Conservation (phyloP, 805 yeast species). For the Jamesozyma lodderae region DNA sequence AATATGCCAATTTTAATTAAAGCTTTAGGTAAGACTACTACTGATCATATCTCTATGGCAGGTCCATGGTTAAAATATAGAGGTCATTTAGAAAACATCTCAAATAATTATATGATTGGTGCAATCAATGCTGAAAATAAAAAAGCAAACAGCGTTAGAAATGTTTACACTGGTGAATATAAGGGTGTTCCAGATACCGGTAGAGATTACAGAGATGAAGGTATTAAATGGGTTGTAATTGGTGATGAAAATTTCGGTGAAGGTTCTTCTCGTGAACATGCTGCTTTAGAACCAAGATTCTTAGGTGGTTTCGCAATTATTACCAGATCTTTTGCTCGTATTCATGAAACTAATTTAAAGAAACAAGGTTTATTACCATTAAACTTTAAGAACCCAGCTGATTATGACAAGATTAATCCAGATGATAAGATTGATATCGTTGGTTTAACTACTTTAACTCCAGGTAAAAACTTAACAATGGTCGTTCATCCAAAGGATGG, state of each 20-base stretch:
- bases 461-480: constrained; percentile 83
- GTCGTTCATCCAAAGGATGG: constrained; percentile 69
- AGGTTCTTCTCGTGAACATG: constrained; percentile 99
- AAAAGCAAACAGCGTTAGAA: constrained; percentile 85
- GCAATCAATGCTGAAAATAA: constrained; percentile 95
- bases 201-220: constrained; percentile 86
- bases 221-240: constrained; percentile 91
- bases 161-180: constrained; percentile 85
- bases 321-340: constrained; percentile 96
- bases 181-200: constrained; percentile 97
- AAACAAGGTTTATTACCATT: constrained; percentile 98
- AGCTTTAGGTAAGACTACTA: constrained; percentile 95
- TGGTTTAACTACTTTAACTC: constrained; percentile 78
- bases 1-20: constrained; percentile 90
- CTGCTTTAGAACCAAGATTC: constrained; percentile 99
- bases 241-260: constrained; percentile 99
- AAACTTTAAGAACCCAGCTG: constrained; percentile 82
- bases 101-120: constrained; percentile 99
- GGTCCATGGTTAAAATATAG: constrained; percentile 99
- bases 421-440: constrained; percentile 81
- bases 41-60: constrained; percentile 99
- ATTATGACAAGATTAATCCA: constrained; percentile 88
- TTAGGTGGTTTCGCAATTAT: constrained; percentile 97
- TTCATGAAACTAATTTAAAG: constrained; percentile 98
- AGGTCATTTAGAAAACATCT: constrained; percentile 98